Evolutionary conservation across 2,329 filamentous ascomycete species (phyloP).

Genomic region (Tolypocladium tropicale): DNA sequence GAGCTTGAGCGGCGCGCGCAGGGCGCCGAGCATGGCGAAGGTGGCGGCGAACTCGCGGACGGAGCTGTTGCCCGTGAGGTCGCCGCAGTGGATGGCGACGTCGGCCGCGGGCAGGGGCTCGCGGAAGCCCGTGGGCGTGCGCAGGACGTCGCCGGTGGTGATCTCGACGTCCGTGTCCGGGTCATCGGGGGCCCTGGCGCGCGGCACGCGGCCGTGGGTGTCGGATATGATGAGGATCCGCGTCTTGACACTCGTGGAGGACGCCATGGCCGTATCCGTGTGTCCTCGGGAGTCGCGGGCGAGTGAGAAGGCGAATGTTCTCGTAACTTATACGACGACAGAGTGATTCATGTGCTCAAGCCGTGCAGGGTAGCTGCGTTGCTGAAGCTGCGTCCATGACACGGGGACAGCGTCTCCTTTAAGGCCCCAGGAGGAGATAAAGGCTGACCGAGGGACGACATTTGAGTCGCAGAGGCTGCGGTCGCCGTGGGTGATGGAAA

Average conservation of each 20-base stretch:
- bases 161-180: slow-evolving; percentile 15
- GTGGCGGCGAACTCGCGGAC: slow-evolving; percentile 28
- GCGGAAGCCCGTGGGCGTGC: slow-evolving; percentile 16
- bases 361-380: neutral
- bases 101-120: slow-evolving; percentile 27
- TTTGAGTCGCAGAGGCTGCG: too few relatives aligned
- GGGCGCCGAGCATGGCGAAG: slow-evolving; percentile 27
- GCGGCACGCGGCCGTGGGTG: slow-evolving; percentile 19
- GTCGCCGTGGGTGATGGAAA: too few relatives aligned
- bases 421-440: too few relatives aligned
- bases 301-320: neutral
- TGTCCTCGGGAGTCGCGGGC: neutral
- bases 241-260: slow-evolving; percentile 17
- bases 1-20: slow-evolving; percentile 41
- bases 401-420: too few relatives aligned
- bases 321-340: too few relatives aligned
- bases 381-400: neutral
- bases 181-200: slow-evolving; percentile 6
- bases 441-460: neutral
- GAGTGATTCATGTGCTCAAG: too few relatives aligned
- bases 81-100: slow-evolving; percentile 42
- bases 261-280: neutral
- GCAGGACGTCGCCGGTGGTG: slow-evolving; percentile 4
- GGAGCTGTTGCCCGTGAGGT: slow-evolving; percentile 33
- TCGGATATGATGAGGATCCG: slow-evolving; percentile 29